Percentiles rank a stretch among this genome's conserved stretches.
Evolutionary conservation across 148 eudicot species (phyloP).

Genomic region (Arctostaphylos glauca): DNA sequence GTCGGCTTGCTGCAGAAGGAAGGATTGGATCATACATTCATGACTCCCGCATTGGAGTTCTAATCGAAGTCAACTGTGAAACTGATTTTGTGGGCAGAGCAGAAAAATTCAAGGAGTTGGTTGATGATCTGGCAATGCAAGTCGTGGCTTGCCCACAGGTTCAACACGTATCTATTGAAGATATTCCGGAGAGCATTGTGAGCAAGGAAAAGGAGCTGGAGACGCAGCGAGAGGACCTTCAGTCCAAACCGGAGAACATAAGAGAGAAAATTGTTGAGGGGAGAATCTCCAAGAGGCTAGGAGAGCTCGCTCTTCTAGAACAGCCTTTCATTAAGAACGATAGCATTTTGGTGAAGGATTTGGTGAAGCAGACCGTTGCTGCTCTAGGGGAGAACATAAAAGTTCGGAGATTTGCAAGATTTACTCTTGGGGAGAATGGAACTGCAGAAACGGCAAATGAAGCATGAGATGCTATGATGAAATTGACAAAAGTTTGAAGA

Average conservation of each 20-base stretch:
- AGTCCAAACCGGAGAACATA: constrained; percentile 79
- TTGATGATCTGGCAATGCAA: constrained; percentile 98
- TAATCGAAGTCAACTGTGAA: constrained; percentile 91
- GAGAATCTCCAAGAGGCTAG: constrained; percentile 84
- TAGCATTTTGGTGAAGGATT: constrained; percentile 71
- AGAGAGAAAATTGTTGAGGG: constrained; percentile 90
- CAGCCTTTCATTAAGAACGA: constrained; percentile 86
- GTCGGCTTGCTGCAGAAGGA: constrained; percentile 90
- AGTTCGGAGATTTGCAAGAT: constrained; percentile 76
- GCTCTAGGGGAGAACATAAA: constrained; percentile 91
- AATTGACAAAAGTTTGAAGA: not conserved
- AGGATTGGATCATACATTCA: constrained; percentile 93
- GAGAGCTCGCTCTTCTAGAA: constrained; percentile 90
- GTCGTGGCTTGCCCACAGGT: constrained; percentile 88
- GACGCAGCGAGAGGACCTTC: constrained; percentile 94
- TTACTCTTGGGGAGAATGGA: constrained; percentile 69
- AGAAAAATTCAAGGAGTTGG: constrained; percentile 81
- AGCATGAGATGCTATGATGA: constrained; percentile 24
- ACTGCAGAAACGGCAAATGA: constrained; percentile 31
- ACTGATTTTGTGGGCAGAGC: constrained; percentile 93
- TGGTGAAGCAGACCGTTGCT: constrained; percentile 92
- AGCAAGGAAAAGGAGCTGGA: constrained; percentile 75
- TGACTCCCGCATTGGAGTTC: constrained; percentile 89
- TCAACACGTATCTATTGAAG: constrained; percentile 69
- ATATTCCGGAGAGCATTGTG: constrained; percentile 58